Evolutionary conservation across 2,329 filamentous ascomycete genomes (phyloP).

Genomic region (Macrophomina tecta): DNA sequence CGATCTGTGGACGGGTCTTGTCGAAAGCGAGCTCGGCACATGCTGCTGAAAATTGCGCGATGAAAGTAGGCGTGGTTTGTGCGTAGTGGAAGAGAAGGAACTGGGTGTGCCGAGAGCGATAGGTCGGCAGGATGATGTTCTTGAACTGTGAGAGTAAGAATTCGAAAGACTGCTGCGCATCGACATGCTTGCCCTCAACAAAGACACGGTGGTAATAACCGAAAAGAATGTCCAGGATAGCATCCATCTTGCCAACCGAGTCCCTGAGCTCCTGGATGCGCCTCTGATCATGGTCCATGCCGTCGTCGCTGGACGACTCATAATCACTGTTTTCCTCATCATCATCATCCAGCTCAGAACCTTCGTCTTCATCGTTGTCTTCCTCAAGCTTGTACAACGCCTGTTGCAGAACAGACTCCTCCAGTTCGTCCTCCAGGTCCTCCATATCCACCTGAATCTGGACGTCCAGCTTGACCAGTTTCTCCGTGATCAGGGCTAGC

Average conservation of each 20-base stretch:
- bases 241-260: conserved; percentile 89
- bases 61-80: conserved; percentile 77
- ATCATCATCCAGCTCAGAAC: conserved; percentile 51
- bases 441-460: conserved; percentile 94
- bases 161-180: conserved; percentile 75
- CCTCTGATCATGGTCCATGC: conserved; percentile 61
- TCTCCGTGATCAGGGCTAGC: conserved; percentile 80
- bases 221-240: conserved; percentile 87
- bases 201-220: conserved; percentile 79
- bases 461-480: conserved; percentile 91
- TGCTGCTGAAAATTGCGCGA: conserved; percentile 81
- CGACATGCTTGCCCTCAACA: conserved; percentile 65
- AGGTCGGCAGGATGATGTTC: conserved; percentile 85
- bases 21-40: conserved; percentile 77
- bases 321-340: conserved; percentile 67
- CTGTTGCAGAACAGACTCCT: conserved; percentile 71
- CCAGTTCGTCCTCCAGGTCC: conserved; percentile 87
- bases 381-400: conserved; percentile 40
- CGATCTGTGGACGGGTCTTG: conserved; percentile 66
- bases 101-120: conserved; percentile 90
- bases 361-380: conserved; percentile 63
- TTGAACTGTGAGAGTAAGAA: conserved; percentile 85
- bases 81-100: conserved; percentile 96
- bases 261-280: conserved; percentile 75
- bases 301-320: conserved; percentile 73